A percentile compares a stretch with the other conserved stretches of the same genome.
Evolutionary conservation across 164 flowering plant species (phyloP).

Genomic region (Chimonanthus praecox): DNA sequence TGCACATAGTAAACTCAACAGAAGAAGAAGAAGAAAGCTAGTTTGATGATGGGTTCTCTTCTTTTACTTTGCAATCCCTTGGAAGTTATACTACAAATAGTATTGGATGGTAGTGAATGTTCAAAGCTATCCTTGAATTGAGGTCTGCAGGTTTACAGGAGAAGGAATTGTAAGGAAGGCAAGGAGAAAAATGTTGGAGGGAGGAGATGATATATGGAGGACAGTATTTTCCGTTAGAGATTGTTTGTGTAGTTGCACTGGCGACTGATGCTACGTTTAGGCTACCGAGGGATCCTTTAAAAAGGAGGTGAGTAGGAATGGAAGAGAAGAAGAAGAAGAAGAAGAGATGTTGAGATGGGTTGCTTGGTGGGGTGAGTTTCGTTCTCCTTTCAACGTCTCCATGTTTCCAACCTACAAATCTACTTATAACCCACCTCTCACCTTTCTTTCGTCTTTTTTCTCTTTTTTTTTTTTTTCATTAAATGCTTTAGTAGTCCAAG

Average conservation of each 20-base stretch:
- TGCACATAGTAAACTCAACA: conserved; percentile 36
- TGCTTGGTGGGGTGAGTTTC: conserved; percentile 11
- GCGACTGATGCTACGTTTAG: conserved; percentile 3
- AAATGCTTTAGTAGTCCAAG: neutral
- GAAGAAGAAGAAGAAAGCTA: neutral
- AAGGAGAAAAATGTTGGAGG: conserved; percentile 8
- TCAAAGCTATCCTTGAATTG: neutral
- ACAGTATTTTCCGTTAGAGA: conserved; percentile 7
- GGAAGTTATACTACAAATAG: no score
- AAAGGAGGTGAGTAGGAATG: neutral
- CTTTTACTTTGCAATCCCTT: neutral
- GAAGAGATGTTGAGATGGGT: neutral
- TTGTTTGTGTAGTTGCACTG: neutral
- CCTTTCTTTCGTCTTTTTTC: neutral
- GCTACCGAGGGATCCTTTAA: conserved; percentile 1
- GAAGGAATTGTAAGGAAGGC: conserved; percentile 6
- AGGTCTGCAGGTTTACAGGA: neutral
- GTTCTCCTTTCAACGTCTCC: conserved; percentile 16
- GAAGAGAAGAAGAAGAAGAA: neutral
- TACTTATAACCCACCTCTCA: conserved; percentile 12
- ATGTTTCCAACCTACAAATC: conserved; percentile 17
- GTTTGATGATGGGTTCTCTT: neutral
- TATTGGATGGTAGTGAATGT: neutral
- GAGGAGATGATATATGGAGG: conserved; percentile 2
- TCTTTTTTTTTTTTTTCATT: no score